Percentiles rank a stretch among this genome's conserved stretches.
These are phyloP conservation scores for Botrytis cinerea DNA, from an alignment of 2,329 filamentous ascomycete genomes.

Conservation along the genomic window DNA sequence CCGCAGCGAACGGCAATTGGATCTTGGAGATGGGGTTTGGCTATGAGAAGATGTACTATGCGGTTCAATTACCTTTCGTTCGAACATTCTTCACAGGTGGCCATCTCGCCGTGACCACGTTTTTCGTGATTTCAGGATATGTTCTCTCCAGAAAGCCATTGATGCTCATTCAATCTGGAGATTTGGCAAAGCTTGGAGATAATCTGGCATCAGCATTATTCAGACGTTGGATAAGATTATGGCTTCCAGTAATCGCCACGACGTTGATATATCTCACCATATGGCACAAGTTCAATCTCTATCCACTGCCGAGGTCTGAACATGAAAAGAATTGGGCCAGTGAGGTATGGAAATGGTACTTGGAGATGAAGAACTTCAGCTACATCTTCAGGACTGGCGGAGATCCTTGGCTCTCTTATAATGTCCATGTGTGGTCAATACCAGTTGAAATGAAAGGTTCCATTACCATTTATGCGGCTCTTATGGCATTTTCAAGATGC, in stretches of 20 bases:
- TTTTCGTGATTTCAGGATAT: slow-evolving; percentile 53
- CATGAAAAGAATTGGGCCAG: slow-evolving; percentile 32
- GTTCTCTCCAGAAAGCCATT: slow-evolving; percentile 49
- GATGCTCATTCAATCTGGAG: slow-evolving; percentile 44
- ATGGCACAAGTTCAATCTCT: slow-evolving; percentile 38
- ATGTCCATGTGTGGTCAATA: slow-evolving; percentile 59
- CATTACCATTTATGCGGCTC: slow-evolving; percentile 59
- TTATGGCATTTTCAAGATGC: slow-evolving; percentile 56
- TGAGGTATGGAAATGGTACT: slow-evolving; percentile 39
- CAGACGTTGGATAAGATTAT: slow-evolving; percentile 50
- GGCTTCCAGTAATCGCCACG: slow-evolving; percentile 48
- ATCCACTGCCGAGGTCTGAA: slow-evolving; percentile 19
- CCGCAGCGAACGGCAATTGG: slow-evolving; percentile 22
- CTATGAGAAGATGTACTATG: slow-evolving; percentile 40
- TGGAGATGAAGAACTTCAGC: slow-evolving; percentile 68
- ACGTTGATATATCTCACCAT: slow-evolving; percentile 44
- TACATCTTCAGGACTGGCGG: slow-evolving; percentile 63
- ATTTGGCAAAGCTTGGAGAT: slow-evolving; percentile 43
- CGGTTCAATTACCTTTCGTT: slow-evolving; percentile 56
- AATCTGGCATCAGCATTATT: slow-evolving; percentile 51
- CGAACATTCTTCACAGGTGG: slow-evolving; percentile 62
- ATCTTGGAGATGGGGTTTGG: slow-evolving; percentile 38
- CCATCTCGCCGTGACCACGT: slow-evolving; percentile 58
- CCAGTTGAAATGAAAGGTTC: slow-evolving; percentile 66
- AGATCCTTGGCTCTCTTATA: slow-evolving; percentile 58